Percentiles rank a stretch among this genome's conserved stretches.
Conservation (phyloP, 177 flowering plant genomes). For the Tripterygium wilfordii region DNA sequence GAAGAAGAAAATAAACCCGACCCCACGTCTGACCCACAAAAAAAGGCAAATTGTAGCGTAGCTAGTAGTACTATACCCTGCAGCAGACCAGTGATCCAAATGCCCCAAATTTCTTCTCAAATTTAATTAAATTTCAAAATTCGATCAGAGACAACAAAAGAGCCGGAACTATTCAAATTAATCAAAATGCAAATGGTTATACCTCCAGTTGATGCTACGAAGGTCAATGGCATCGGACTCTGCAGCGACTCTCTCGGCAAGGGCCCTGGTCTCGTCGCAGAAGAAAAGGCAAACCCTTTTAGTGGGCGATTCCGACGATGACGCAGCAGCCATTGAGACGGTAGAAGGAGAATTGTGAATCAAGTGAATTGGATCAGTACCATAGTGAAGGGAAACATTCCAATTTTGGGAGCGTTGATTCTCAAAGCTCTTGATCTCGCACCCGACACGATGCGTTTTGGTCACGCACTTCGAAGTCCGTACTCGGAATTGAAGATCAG, state of each 20-base stretch:
- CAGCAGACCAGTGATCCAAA: too few relatives aligned
- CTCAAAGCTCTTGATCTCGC: conserved; percentile 26
- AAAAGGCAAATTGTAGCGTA: too few relatives aligned
- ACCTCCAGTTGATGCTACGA: conserved; percentile 82
- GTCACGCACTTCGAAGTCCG: too few relatives aligned
- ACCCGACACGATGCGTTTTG: conserved; percentile 12
- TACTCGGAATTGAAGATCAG: too few relatives aligned
- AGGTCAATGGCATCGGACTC: conserved; percentile 81
- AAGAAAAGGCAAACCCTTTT: conserved; percentile 80
- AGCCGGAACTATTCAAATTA: neutral
- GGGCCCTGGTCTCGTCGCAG: conserved; percentile 64
- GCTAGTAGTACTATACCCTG: too few relatives aligned
- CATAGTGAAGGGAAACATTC: conserved; percentile 12
- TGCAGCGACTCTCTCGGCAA: conserved; percentile 72
- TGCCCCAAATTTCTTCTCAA: too few relatives aligned
- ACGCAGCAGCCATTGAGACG: conserved; percentile 26
- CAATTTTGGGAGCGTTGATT: conserved; percentile 16
- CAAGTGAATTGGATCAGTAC: conserved; percentile 13
- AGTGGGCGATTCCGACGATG: conserved; percentile 21
- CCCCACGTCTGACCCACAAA: too few relatives aligned
- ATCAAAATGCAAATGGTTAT: neutral
- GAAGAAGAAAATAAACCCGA: too few relatives aligned
- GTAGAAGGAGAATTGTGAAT: conserved; percentile 16
- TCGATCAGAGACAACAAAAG: neutral
- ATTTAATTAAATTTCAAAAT: too few relatives aligned